Evolutionary conservation across 208 protist genomes (phyloP).

Genomic region (Trypanosoma rangeli): DNA sequence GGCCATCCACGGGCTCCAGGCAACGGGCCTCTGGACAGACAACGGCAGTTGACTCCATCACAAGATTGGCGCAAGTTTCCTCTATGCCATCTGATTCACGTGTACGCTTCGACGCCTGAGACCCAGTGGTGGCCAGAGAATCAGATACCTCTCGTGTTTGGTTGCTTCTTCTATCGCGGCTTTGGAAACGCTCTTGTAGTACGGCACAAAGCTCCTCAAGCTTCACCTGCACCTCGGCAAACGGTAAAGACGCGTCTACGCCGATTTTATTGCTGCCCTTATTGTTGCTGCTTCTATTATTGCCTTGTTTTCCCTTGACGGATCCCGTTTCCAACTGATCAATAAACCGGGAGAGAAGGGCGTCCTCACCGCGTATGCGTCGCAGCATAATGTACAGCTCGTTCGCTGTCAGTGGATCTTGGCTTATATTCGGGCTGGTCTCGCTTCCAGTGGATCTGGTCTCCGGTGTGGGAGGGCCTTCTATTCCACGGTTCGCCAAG

Average conservation of each 20-base stretch:
- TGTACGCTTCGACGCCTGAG: neutral
- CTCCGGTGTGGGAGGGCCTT: conserved; percentile 6
- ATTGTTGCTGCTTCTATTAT: neutral
- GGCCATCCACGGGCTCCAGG: neutral
- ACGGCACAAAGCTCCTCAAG: conserved; percentile 37
- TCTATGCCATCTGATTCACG: neutral
- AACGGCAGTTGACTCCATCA: neutral
- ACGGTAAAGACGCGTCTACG: neutral
- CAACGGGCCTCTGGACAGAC: neutral
- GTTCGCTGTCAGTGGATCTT: conserved; percentile 4
- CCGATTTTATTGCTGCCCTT: neutral
- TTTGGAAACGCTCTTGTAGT: conserved; percentile 32
- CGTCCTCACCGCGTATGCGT: conserved; percentile 3
- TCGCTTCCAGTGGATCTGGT: neutral
- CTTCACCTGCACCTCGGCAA: conserved; percentile 10
- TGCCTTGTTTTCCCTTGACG: conserved; percentile 4
- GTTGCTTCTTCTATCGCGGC: neutral
- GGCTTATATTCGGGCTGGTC: neutral
- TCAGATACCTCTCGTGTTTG: neutral
- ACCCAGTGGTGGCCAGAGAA: neutral
- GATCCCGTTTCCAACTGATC: conserved; percentile 9
- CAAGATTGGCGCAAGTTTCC: neutral
- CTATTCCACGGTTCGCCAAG: conserved; percentile 10
- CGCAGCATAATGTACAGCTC: conserved; percentile 21
- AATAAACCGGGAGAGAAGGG: conserved; percentile 10